These are phyloP conservation scores for Mycena albidolilacea DNA, from an alignment of 768 basidiomycete genomes.

Conservation along the genomic window DNA sequence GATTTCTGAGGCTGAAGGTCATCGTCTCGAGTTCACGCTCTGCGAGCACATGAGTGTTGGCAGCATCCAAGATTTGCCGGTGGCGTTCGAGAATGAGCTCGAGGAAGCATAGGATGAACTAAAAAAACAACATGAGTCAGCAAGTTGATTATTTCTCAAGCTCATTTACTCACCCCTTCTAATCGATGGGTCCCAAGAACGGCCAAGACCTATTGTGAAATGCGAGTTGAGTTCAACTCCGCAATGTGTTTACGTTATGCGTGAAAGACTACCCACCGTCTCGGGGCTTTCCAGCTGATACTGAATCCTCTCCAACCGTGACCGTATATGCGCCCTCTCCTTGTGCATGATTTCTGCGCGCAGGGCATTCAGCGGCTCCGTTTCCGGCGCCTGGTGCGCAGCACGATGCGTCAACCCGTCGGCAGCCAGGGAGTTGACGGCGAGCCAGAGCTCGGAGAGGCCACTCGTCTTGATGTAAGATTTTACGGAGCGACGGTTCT, in stretches of 20 bases:
- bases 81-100: slow-evolving; percentile 42
- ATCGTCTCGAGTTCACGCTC: slow-evolving; percentile 41
- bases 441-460: slow-evolving; percentile 37
- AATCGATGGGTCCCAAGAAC: slow-evolving; percentile 34
- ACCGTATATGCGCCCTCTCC: slow-evolving; percentile 22
- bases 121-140: not conserved
- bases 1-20: slow-evolving; percentile 40
- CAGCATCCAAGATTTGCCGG: slow-evolving; percentile 39
- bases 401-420: slow-evolving; percentile 15
- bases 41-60: slow-evolving; percentile 33
- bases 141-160: not conserved
- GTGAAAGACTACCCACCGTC: slow-evolving; percentile 16
- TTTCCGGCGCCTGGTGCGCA: slow-evolving; percentile 24
- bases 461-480: slow-evolving; percentile 37
- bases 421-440: slow-evolving; percentile 30
- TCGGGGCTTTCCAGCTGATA: slow-evolving; percentile 38
- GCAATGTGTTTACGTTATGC: not conserved
- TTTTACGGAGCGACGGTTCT: slow-evolving; percentile 36
- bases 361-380: slow-evolving; percentile 24
- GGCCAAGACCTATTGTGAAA: slow-evolving; percentile 13
- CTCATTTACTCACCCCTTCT: slow-evolving; percentile 26
- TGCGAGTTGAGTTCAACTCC: not conserved
- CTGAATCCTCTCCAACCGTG: slow-evolving; percentile 30
- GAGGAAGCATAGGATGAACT: slow-evolving; percentile 41
- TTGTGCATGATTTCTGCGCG: slow-evolving; percentile 31